Conservation (phyloP, 2,329 filamentous ascomycete species). For the Claviceps monticola region DNA sequence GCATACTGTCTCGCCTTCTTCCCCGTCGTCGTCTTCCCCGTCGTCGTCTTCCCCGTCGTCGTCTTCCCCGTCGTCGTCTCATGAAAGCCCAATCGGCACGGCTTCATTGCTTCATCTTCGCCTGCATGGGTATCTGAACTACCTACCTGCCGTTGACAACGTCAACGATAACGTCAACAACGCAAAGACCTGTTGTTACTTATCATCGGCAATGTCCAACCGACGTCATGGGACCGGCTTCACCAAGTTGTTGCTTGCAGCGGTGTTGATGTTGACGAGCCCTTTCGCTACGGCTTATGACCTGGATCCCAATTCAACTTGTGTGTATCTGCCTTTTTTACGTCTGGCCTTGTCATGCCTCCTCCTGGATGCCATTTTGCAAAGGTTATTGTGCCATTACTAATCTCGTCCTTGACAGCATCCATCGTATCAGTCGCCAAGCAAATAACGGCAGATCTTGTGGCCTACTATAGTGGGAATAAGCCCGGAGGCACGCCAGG, state of each 20-base stretch:
- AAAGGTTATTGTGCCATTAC: neutral
- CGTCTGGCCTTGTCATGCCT: neutral
- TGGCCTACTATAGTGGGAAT: slow-evolving; percentile 30
- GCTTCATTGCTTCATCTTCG: neutral
- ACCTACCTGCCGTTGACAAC: neutral
- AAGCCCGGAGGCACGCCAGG: slow-evolving; percentile 36
- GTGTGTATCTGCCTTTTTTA: slow-evolving; percentile 11
- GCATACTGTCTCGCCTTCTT: neutral
- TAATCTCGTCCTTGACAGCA: slow-evolving; percentile 19
- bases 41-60: too few relatives aligned
- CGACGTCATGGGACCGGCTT: neutral
- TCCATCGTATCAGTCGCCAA: slow-evolving; percentile 36
- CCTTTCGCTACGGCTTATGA: slow-evolving; percentile 19
- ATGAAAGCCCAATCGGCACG: neutral
- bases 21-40: too few relatives aligned
- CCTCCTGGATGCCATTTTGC: neutral
- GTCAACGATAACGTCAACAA: neutral
- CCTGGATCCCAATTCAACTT: slow-evolving; percentile 22
- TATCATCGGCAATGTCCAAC: neutral
- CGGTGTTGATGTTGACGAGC: slow-evolving; percentile 5
- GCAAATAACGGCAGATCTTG: slow-evolving; percentile 36
- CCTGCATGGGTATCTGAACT: neutral
- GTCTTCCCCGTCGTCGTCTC: too few relatives aligned
- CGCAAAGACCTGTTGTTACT: neutral
- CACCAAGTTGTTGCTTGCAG: neutral